Evolutionary conservation across 2,329 filamentous ascomycete species (phyloP).

Genomic region (Colletotrichum magnum): DNA sequence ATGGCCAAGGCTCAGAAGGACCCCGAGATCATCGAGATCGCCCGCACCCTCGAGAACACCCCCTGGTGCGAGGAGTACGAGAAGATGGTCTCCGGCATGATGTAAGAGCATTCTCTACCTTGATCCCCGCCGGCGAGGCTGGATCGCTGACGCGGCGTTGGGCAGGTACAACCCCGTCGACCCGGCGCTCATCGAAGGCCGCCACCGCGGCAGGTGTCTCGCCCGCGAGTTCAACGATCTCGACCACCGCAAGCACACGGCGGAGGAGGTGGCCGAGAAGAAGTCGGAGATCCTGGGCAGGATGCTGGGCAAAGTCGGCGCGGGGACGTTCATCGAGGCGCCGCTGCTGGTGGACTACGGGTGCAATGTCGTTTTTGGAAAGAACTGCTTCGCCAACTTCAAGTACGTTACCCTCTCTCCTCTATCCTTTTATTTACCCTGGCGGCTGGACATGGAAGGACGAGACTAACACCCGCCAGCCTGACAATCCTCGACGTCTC

Average conservation of each 20-base stretch:
- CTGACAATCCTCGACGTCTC: constrained; percentile 66
- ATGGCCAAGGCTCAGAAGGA: constrained; percentile 24
- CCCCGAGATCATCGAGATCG: constrained; percentile 18
- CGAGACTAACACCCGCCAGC: constrained; percentile 14
- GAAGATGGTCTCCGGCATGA: constrained; percentile 38
- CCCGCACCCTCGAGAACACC: constrained; percentile 9
- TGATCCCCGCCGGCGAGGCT: no score
- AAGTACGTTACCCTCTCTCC: constrained; percentile 2
- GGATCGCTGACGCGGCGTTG: no score
- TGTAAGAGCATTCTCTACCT: neutral
- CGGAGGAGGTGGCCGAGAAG: constrained; percentile 47
- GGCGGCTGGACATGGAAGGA: neutral
- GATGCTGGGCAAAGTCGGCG: constrained; percentile 62
- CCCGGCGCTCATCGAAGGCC: constrained; percentile 59
- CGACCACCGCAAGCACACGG: constrained; percentile 65
- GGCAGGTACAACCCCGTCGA: constrained; percentile 62
- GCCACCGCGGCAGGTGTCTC: constrained; percentile 63
- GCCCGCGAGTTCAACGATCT: constrained; percentile 64
- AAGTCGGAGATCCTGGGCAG: constrained; percentile 59
- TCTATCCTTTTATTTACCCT: neutral
- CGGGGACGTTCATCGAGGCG: constrained; percentile 68
- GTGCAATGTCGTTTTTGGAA: constrained; percentile 70
- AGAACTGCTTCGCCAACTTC: constrained; percentile 72
- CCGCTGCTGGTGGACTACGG: constrained; percentile 74
- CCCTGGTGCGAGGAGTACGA: constrained; percentile 36